Evolutionary conservation across 768 basidiomycete species (phyloP).

Genomic region (Amanita muscaria): DNA sequence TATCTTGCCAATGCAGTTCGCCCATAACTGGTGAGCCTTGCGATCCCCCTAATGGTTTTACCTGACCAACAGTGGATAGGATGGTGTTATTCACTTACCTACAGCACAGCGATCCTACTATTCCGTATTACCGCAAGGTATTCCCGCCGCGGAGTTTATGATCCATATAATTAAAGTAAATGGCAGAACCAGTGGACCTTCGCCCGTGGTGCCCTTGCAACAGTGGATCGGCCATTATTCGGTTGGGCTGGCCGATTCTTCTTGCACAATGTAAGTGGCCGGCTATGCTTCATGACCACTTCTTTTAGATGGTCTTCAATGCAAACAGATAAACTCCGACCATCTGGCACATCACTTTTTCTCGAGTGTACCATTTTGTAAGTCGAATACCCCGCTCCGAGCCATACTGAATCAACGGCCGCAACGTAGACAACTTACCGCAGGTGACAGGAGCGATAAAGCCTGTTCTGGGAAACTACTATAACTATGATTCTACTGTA

Average conservation of each 20-base stretch:
- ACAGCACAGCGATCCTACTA: constrained; percentile 50
- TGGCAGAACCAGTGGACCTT: constrained; percentile 46
- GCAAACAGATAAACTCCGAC: constrained; percentile 34
- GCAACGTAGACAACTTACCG: constrained; percentile 38
- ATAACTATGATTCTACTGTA: constrained; percentile 52
- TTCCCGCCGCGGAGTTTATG: not conserved
- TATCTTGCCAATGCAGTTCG: constrained; percentile 24
- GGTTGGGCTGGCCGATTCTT: constrained; percentile 52
- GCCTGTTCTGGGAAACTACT: constrained; percentile 42
- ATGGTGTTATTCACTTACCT: constrained; percentile 56
- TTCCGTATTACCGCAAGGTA: constrained; percentile 50
- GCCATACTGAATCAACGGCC: not conserved
- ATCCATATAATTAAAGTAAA: not conserved
- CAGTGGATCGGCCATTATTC: constrained; percentile 50
- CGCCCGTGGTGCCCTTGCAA: constrained; percentile 49
- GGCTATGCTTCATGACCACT: not conserved
- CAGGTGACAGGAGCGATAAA: constrained; percentile 37
- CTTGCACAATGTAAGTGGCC: constrained; percentile 38
- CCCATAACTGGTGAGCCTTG: constrained; percentile 33
- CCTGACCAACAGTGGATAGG: constrained; percentile 24
- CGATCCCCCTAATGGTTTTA: not conserved
- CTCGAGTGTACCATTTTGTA: constrained; percentile 50
- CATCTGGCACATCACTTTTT: constrained; percentile 58
- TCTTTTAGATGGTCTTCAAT: not conserved
- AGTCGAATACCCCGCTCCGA: constrained; percentile 15